Evolutionary conservation across 306 rosid species (phyloP).

Genomic region (Trifolium subterraneum): DNA sequence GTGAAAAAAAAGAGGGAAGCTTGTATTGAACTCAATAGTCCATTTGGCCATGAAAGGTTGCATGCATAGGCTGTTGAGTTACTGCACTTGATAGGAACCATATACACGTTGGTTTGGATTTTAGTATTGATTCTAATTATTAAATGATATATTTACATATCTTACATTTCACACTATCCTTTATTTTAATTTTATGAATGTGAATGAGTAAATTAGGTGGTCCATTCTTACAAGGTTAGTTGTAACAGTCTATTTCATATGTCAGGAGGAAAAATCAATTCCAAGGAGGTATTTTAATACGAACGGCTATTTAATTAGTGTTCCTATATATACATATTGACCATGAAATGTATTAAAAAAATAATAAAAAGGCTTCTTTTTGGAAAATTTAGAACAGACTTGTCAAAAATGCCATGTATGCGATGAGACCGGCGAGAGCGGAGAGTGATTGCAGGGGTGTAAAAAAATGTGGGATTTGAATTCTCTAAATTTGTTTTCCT

Average conservation of each 20-base stretch:
- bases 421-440: too few relatives aligned
- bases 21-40: slow-evolving; percentile 29
- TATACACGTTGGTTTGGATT: not conserved
- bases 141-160: not conserved
- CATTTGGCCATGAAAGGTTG: slow-evolving; percentile 26
- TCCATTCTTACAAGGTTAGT: slow-evolving; percentile 39
- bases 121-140: not conserved
- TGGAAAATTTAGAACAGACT: too few relatives aligned
- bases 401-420: too few relatives aligned
- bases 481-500: too few relatives aligned
- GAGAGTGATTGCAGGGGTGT: too few relatives aligned
- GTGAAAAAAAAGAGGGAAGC: not conserved
- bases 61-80: slow-evolving; percentile 32
- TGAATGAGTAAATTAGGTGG: slow-evolving; percentile 41
- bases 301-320: not conserved
- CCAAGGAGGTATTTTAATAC: not conserved
- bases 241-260: slow-evolving; percentile 32
- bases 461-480: too few relatives aligned
- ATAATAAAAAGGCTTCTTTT: too few relatives aligned
- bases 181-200: not conserved
- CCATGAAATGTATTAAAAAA: not conserved
- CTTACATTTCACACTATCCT: not conserved
- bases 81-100: slow-evolving; percentile 10
- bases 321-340: not conserved
- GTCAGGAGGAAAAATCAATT: slow-evolving; percentile 8